These are phyloP conservation scores for Phoma sp. DNA, from an alignment of 2,329 filamentous ascomycete species.

Conservation along the genomic window DNA sequence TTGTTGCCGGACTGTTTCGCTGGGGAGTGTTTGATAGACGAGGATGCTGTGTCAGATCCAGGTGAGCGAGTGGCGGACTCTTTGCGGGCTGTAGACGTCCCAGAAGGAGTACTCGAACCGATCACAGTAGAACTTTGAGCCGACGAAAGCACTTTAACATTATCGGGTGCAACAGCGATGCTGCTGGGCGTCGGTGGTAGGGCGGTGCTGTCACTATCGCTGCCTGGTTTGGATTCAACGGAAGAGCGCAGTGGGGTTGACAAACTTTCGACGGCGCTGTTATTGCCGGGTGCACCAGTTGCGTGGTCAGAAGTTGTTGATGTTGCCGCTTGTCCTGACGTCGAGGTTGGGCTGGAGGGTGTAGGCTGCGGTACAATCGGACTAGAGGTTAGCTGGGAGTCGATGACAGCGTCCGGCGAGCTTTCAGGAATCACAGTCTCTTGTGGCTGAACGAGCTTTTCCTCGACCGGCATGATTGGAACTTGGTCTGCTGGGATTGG, in stretches of 20 bases:
- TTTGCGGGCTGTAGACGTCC: constrained; percentile 13
- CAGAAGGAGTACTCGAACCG: constrained; percentile 5
- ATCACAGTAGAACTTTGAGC: neutral
- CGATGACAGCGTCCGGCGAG: neutral
- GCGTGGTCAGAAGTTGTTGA: neutral
- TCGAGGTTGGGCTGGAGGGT: neutral
- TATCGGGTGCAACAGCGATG: constrained; percentile 1
- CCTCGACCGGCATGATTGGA: constrained; percentile 25
- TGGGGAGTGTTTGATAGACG: constrained; percentile 15
- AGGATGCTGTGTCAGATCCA: constrained; percentile 19
- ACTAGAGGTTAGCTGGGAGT: neutral
- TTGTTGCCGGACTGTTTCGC: constrained; percentile 26
- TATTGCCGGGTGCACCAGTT: neutral
- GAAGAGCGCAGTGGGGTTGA: neutral
- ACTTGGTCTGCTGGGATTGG: constrained; percentile 27
- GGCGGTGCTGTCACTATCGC: neutral
- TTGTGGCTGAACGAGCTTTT: neutral
- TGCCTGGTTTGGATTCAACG: neutral
- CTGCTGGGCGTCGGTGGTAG: neutral
- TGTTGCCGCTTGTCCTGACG: neutral
- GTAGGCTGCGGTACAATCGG: neutral
- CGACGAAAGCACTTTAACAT: neutral
- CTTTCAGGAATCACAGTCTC: neutral
- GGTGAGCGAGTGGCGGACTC: constrained; percentile 15
- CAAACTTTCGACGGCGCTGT: neutral